phyloP scores from a whole-genome alignment of 768 basidiomycete genomes.

The Boletus subcaerulescens region DNA sequence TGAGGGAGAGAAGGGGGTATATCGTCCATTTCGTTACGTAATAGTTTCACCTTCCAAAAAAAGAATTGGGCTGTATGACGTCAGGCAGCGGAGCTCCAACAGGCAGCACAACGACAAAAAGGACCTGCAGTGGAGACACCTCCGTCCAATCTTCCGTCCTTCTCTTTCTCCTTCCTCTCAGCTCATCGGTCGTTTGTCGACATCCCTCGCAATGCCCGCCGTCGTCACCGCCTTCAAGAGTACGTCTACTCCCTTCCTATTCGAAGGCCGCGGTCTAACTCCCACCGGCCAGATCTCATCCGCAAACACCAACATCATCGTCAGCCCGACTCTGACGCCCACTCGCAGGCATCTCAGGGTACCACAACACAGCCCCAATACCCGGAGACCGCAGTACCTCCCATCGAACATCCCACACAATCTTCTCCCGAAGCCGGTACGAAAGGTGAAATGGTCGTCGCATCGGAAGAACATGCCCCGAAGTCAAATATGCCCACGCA shows the following conservation, averaged over 20 bases:
- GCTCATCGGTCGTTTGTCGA: background rate
- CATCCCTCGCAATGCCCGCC: slow-evolving; percentile 50
- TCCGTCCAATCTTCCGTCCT: slow-evolving; percentile 2
- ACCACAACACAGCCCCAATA: slow-evolving; percentile 35
- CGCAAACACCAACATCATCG: slow-evolving; percentile 70
- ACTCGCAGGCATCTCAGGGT: slow-evolving; percentile 21
- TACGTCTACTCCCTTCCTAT: slow-evolving; percentile 32
- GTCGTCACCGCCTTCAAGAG: slow-evolving; percentile 91
- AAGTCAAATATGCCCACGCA: slow-evolving; percentile 81
- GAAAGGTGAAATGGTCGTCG: slow-evolving; percentile 42
- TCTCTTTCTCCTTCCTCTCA: background rate
- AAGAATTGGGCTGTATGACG: slow-evolving; percentile 25
- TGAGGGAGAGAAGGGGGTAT: slow-evolving; percentile 33
- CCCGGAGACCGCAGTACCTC: slow-evolving; percentile 36
- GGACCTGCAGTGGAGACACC: slow-evolving; percentile 19
- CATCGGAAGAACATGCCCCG: slow-evolving; percentile 70
- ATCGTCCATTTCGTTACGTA: no score
- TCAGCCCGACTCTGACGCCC: slow-evolving; percentile 34
- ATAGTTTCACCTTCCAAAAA: slow-evolving; percentile 5
- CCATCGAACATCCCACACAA: slow-evolving; percentile 36
- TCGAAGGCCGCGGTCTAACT: slow-evolving; percentile 11
- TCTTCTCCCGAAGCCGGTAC: slow-evolving; percentile 16
- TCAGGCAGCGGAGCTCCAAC: slow-evolving; percentile 35
- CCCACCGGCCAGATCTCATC: slow-evolving; percentile 59
- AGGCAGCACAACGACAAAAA: slow-evolving; percentile 28